Base-by-base conservation (phyloP, 2,329 filamentous ascomycete genomes). In the Botryosphaeria dothidea region DNA sequence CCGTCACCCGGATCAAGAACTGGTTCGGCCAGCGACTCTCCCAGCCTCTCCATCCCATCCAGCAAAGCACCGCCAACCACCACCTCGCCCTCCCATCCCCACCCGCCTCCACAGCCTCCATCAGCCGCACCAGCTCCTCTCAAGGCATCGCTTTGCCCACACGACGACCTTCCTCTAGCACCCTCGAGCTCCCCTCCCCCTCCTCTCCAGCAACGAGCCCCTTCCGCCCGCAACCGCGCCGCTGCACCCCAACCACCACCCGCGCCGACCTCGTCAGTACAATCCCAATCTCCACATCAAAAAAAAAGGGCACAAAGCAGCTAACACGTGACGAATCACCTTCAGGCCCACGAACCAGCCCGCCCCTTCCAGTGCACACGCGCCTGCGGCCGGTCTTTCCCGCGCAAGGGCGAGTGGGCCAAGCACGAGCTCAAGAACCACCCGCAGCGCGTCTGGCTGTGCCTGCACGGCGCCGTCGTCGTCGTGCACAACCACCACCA, bases 391-490 rank as follows among this genome's bases (percentile, higher is more conserved):
- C 25, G 27, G 7, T 3, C 11, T 4, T 60, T 60, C 38, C 56
- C 56, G 6, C 38, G 38, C 38, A 46, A 60, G 25, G 56, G 56
- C n/a, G 56, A 60, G 3, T 60, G 56, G 56, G 21, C n/a, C 8
- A 60, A 60, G 9, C 56, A 60, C 36, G 56, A 60, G 56, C 38
- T 45, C 17, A 60, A 60, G n/a, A 60, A 15, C 56, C 25, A 19
- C 8, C 56, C 56, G 17, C 56, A 60, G 41, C 38, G 41, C 7
- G 29, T 60, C 9, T 60, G 56, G 41, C 13, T 60, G 2, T 60
- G 56, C 25, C 43, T 45, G n/a, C n/a, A 29, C 29, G 38, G 25
- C 27, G 38, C 56, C 8, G 17, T 19, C 19, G 31, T 27, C 13
- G 13, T 15, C 9, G 13, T 29, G 23, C 19, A 34, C 46, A 17